Conservation (phyloP, 2,329 filamentous ascomycete species). For the Cercospora brassicicola region DNA sequence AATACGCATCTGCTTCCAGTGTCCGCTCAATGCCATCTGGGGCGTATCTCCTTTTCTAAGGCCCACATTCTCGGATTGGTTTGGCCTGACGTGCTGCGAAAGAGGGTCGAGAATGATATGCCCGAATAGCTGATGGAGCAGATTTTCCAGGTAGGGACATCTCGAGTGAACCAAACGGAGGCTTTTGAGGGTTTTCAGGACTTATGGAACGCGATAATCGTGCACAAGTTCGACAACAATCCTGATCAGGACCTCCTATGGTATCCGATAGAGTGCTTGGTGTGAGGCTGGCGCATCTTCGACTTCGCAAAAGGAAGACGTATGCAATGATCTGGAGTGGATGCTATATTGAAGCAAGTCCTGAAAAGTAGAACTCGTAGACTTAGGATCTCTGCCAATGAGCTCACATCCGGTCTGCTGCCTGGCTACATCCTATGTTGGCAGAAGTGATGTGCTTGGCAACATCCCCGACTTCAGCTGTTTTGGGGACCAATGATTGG, state of each 20-base stretch:
- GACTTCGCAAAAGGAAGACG: not conserved
- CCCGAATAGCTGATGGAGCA: not conserved
- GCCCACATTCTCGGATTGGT: not conserved
- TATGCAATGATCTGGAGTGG: not conserved
- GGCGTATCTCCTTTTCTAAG: not conserved
- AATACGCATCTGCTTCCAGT: not conserved
- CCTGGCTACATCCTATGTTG: not conserved
- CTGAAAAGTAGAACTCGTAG: not conserved
- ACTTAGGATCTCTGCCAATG: not conserved
- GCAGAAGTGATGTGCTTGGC: not conserved
- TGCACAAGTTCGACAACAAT: not conserved
- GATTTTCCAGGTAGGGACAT: not conserved
- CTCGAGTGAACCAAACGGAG: not conserved
- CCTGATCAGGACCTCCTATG: not conserved
- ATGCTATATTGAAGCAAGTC: not conserved
- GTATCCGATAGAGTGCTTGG: not conserved
- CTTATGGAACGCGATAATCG: not conserved
- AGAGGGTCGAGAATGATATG: not conserved
- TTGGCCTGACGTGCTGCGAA: not conserved
- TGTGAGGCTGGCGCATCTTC: not conserved
- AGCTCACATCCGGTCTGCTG: not conserved
- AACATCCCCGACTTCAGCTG: not conserved
- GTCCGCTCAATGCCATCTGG: not conserved
- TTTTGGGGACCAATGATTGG: not conserved
- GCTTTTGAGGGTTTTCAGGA: not conserved